Percentiles rank a stretch among this genome's conserved stretches.
These are phyloP conservation scores for Globisporangium barbulae DNA, from an alignment of 352 stramenopile species.

Conservation along the genomic window DNA sequence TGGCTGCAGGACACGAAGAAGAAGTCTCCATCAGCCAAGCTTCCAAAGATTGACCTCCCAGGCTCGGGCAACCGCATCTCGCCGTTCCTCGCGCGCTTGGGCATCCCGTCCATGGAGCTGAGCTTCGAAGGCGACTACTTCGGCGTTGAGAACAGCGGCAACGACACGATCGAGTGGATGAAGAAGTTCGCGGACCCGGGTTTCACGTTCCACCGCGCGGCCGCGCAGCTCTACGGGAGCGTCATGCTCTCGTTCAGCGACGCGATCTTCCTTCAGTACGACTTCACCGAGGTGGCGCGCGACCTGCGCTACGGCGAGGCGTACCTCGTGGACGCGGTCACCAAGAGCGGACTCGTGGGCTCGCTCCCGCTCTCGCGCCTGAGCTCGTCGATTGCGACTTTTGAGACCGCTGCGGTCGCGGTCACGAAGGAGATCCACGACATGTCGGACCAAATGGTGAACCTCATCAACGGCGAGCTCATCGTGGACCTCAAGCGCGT, in stretches of 20 bases:
- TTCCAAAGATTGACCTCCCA: constrained; percentile 51
- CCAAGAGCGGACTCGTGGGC: constrained; percentile 24
- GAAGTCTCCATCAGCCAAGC: constrained; percentile 29
- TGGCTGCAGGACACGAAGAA: constrained; percentile 61
- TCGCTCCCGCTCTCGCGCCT: constrained; percentile 46
- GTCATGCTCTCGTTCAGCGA: constrained; percentile 76
- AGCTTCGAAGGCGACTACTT: constrained; percentile 69
- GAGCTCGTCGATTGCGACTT: constrained; percentile 50
- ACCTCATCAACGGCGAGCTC: constrained; percentile 54
- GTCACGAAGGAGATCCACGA: constrained; percentile 52
- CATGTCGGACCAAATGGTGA: constrained; percentile 59
- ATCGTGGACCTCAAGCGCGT: constrained; percentile 74
- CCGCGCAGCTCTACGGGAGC: constrained; percentile 76
- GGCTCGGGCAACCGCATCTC: constrained; percentile 56
- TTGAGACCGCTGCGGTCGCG: constrained; percentile 56
- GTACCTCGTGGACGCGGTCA: constrained; percentile 48
- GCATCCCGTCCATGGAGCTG: constrained; percentile 73
- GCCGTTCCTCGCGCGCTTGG: constrained; percentile 64
- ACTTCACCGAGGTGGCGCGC: constrained; percentile 76
- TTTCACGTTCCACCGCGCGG: constrained; percentile 72
- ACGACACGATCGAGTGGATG: constrained; percentile 75
- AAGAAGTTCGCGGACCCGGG: constrained; percentile 68
- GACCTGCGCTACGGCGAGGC: constrained; percentile 63
- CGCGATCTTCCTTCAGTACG: constrained; percentile 81
- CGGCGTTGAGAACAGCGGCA: constrained; percentile 49